phyloP scores from a whole-genome alignment of 140 eudicot species.

The Ambrosia hybrid region DNA sequence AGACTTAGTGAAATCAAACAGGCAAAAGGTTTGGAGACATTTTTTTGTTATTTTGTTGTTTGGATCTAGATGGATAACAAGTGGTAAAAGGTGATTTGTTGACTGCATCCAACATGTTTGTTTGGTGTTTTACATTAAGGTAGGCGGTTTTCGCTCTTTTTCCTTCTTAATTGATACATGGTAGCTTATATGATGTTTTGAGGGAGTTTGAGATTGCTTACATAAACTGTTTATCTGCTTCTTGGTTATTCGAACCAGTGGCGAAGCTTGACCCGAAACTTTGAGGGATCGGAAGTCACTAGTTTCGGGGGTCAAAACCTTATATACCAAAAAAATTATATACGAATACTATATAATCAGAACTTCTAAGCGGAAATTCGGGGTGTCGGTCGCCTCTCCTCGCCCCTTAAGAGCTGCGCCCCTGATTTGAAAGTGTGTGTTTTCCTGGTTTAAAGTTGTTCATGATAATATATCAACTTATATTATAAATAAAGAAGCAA shows the following conservation, averaged over 20 bases:
- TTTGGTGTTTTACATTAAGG: background rate
- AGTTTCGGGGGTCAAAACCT: too few species aligned
- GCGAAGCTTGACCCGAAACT: too few species aligned
- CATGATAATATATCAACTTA: background rate
- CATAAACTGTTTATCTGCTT: background rate
- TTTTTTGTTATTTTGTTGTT: background rate
- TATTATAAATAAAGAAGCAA: background rate
- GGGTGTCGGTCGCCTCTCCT: too few species aligned
- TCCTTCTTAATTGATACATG: too few species aligned
- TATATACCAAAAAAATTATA: too few species aligned
- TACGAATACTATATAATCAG: too few species aligned
- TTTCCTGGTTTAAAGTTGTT: background rate
- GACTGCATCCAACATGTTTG: slow-evolving; percentile 2
- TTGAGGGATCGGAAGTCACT: too few species aligned
- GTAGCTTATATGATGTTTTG: background rate
- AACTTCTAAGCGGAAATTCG: too few species aligned
- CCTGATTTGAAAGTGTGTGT: too few species aligned
- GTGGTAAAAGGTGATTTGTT: slow-evolving; percentile 18
- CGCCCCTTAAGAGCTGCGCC: too few species aligned
- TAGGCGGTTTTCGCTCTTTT: background rate
- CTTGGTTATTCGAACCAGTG: too few species aligned
- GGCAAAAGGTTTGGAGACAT: slow-evolving; percentile 9
- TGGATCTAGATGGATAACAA: slow-evolving; percentile 20
- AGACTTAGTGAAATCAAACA: slow-evolving; percentile 27
- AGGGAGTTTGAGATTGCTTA: background rate